Conservation (phyloP, 768 basidiomycete genomes). For the Phanerodontia chrysosporium region DNA sequence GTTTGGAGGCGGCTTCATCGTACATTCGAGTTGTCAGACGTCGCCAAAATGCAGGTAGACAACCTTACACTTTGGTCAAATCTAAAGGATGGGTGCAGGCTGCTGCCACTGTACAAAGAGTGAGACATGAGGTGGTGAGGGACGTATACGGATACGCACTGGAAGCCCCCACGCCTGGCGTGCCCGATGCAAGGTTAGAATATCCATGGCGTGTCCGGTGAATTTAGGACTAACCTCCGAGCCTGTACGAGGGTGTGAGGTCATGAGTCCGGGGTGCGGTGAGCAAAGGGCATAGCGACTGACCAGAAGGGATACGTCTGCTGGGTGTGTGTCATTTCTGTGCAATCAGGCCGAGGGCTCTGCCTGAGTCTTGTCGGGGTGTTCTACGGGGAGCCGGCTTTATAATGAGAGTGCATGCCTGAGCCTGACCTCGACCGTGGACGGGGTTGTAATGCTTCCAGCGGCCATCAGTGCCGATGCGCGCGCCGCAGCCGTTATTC, state of each 20-base stretch:
- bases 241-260: constrained; percentile 18
- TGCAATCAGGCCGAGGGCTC: not conserved
- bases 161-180: constrained; percentile 31
- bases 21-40: not conserved
- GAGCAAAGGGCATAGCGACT: constrained; percentile 5
- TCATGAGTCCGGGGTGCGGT: not conserved
- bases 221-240: constrained; percentile 26
- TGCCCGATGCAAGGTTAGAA: too few species aligned
- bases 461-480: constrained; percentile 1
- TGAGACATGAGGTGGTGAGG: not conserved
- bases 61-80: constrained; percentile 79
- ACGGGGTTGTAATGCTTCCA: not conserved
- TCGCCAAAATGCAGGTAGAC: too few species aligned
- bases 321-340: not conserved
- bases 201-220: not conserved
- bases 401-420: constrained; percentile 2
- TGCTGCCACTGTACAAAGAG: constrained; percentile 61
- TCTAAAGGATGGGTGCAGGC: constrained; percentile 81
- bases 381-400: not conserved
- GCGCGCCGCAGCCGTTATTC: not conserved
- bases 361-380: not conserved
- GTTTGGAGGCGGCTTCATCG: constrained; percentile 79
- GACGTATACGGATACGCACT: constrained; percentile 20
- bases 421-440: not conserved
- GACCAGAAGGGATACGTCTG: constrained; percentile 28